phyloP scores from a whole-genome alignment of 768 basidiomycete species.

The Candolleomyces eurysporus region DNA sequence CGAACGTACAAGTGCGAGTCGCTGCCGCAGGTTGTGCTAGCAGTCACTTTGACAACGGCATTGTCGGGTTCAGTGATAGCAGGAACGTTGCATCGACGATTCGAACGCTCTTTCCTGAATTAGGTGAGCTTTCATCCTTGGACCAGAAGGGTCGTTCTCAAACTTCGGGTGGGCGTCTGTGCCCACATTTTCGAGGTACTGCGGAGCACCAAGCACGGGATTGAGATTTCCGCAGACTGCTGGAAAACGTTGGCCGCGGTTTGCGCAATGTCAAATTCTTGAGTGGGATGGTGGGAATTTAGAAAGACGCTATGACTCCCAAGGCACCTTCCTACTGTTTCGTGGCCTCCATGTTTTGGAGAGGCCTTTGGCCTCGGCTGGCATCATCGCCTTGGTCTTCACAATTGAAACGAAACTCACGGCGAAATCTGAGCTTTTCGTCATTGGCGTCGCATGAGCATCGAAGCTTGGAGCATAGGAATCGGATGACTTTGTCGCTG shows the following conservation, averaged over 20 bases:
- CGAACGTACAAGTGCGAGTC: slow-evolving; percentile 51
- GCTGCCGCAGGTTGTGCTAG: slow-evolving; percentile 71
- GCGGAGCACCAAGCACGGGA: not conserved
- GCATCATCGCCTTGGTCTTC: not conserved
- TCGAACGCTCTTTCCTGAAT: slow-evolving; percentile 53
- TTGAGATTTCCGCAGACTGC: not conserved
- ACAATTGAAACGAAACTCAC: not conserved
- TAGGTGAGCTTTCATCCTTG: slow-evolving; percentile 69
- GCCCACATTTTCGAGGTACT: slow-evolving; percentile 39
- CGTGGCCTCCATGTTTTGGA: not conserved
- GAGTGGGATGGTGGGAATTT: no score
- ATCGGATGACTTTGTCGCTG: no score
- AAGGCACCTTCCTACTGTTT: not conserved
- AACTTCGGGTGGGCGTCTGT: slow-evolving; percentile 43
- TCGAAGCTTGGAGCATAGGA: no score
- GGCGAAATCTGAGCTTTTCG: not conserved
- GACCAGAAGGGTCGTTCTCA: slow-evolving; percentile 47
- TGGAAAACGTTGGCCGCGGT: slow-evolving; percentile 11
- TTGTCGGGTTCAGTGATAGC: slow-evolving; percentile 73
- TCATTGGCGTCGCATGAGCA: no score
- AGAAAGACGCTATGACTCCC: no score
- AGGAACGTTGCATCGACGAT: slow-evolving; percentile 40
- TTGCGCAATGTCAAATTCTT: no score
- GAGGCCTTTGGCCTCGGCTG: not conserved
- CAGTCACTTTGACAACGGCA: slow-evolving; percentile 73